A percentile compares a stretch with the other conserved stretches of the same genome.
Evolutionary conservation across 2,329 filamentous ascomycete genomes (phyloP).

Genomic region (Ophiostoma ips): DNA sequence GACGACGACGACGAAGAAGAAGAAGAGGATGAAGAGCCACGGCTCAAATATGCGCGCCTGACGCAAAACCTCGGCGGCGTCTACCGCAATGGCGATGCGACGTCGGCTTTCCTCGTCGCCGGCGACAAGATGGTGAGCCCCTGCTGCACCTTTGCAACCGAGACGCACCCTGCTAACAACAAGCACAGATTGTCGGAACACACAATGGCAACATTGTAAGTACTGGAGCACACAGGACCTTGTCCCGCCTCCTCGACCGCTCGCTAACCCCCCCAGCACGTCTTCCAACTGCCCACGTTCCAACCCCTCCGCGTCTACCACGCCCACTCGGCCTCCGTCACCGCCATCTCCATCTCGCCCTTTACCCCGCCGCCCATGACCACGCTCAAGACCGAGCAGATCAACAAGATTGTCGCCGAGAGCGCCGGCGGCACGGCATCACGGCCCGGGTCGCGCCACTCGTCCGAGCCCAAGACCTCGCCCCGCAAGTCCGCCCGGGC

Average conservation of each 20-base stretch:
- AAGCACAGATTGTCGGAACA: constrained; percentile 65
- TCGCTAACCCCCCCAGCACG: constrained; percentile 43
- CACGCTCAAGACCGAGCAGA: constrained; percentile 27
- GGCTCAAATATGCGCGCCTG: constrained; percentile 80
- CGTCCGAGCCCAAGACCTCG: constrained; percentile 32
- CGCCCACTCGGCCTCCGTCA: constrained; percentile 84
- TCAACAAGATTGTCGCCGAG: constrained; percentile 23
- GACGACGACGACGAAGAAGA: constrained; percentile 60
- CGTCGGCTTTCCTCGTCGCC: constrained; percentile 76
- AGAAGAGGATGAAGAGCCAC: constrained; percentile 85
- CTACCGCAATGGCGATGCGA: constrained; percentile 91
- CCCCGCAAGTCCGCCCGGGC: constrained; percentile 33
- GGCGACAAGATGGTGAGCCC: constrained; percentile 85
- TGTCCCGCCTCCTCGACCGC: constrained; percentile 8
- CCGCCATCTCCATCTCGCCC: constrained; percentile 79
- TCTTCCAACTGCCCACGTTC: constrained; percentile 70
- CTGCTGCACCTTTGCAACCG: not conserved
- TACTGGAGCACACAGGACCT: not conserved
- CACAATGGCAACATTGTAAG: constrained; percentile 93
- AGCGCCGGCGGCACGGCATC: constrained; percentile 19
- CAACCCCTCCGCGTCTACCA: constrained; percentile 75
- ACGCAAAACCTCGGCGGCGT: constrained; percentile 67
- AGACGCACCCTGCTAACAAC: not conserved
- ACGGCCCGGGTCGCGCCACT: constrained; percentile 24
- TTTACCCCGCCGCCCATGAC: constrained; percentile 48